Evolutionary conservation across 768 basidiomycete genomes (phyloP), one percentile per base, ranked within the genome.

Genomic region (Amanita polypyramis): DNA sequence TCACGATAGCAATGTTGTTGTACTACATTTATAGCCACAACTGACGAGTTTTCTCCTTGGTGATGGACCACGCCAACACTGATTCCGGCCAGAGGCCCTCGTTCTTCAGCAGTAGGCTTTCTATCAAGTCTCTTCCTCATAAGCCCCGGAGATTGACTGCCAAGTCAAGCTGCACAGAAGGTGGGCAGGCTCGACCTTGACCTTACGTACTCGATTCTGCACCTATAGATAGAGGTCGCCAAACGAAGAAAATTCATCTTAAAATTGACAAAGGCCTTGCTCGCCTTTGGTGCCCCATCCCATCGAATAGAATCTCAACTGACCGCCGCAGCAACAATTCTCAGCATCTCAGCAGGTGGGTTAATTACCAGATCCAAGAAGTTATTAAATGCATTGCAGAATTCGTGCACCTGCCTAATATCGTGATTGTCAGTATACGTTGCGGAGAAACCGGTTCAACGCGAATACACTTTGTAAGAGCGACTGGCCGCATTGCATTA

Each of bases 221-320:
- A 30, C 29, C 27, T 10, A 38, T 14, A 38, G 5, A 12, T 49
- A 79, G 79, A 74, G 45, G 59, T 73, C 6, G 61, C 66, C 25
- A 68, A 65, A 39, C 72, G 78, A 43, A 70, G 74, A 49, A 79
- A 82, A 46, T 96, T 96, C 67, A 73, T 96, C 43, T 68, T 94
- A 56, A 83, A 82, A 59, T 75, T 96, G 20, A 88, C 90, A 2
- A 85, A 89, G 60, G 87, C 88, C 9, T 74, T 97, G 50, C 77
- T 97, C 60, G 74, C 81, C n/a, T 94, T 88, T 61, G 93, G 93
- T 15, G 87, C 92, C n/a, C 92, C 92, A 1, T 91, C 90, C 17
- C 94, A 96, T 62, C 76, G 94, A 15, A 84, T 94, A 53, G 91
- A 95, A 65, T 82, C 88, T 1, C 92, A 94, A 61, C 76, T 97